Base-by-base conservation (phyloP, 2,329 filamentous ascomycete genomes). In the Alternaria triticina region DNA sequence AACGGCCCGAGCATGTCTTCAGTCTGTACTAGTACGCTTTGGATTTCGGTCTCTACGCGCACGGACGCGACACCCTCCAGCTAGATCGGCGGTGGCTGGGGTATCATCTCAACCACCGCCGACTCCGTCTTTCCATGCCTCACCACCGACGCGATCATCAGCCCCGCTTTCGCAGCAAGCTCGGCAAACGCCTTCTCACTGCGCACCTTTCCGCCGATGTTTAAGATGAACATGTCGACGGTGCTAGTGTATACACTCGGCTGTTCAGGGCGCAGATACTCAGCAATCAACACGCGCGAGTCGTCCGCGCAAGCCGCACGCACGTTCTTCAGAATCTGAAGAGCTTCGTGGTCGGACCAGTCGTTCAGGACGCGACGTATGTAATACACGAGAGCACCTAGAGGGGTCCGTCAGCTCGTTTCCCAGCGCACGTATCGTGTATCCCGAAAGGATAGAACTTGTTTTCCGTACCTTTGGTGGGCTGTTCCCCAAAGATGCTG, bases 191-290 rank as follows among this genome's bases (percentile, higher is more conserved):
- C 49, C 17, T 62, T 55, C 11, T 62, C 47, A 47, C 47, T 62
- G 23, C 60, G 60, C 56, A 54, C 50, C 56, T 62, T 62, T 12
- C 60, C 60, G 47, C 56, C 60, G 36, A 62, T 54, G 49, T 62
- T 62, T 13, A 62, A 12, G 22, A 59, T 62, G 56, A 62, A 62
- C 47, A 62, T 54, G 20, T 62, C 56, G 44, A 62, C 50, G 4
- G 56, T 55, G 44, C 60, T 54, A 15, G 49, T 54, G 28, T 59
- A 43, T 11, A 62, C 56, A 40, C 47, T 54, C 3, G 60, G 55
- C 28, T 62, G 28, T 44, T 59, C 49, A 17, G 56, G 56, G 12
- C 36, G 43, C 40, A 62, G 17, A 28, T 62, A 54, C 44, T 62
- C 60, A 11, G 60, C 56, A 28, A 62, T 50, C 27, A 62, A 50